Evolutionary conservation across 306 rosid genomes (phyloP).

Genomic region (Pueraria montana): DNA sequence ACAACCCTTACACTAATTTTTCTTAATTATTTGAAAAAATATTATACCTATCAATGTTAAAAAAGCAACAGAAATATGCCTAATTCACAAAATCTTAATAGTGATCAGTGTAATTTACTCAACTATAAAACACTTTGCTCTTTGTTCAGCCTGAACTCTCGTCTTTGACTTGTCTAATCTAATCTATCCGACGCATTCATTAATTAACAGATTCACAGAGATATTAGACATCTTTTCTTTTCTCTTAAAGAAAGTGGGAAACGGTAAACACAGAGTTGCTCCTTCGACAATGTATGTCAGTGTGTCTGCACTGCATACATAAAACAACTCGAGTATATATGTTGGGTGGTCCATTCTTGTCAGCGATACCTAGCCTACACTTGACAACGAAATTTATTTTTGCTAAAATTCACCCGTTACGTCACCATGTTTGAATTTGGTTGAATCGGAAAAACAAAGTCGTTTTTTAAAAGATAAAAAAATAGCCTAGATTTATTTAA

Average conservation of each 20-base stretch:
- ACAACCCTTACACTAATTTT: too few species aligned
- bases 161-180: not conserved
- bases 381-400: not conserved
- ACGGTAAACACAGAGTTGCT: not conserved
- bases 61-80: too few species aligned
- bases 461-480: too few species aligned
- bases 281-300: not conserved
- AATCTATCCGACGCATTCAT: not conserved
- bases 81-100: too few species aligned
- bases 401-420: too few species aligned
- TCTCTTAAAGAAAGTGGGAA: not conserved
- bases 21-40: too few species aligned
- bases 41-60: too few species aligned
- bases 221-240: not conserved
- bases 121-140: too few species aligned
- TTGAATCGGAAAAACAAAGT: not conserved
- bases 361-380: not conserved
- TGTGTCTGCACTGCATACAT: not conserved
- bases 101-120: too few species aligned
- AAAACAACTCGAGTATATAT: not conserved
- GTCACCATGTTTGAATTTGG: not conserved
- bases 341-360: slow-evolving; percentile 1
- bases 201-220: not conserved
- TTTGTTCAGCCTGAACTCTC: not conserved
- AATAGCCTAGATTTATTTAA: too few species aligned